Evolutionary conservation across 306 rosid genomes (phyloP).

Genomic region (Arachis stenosperma): DNA sequence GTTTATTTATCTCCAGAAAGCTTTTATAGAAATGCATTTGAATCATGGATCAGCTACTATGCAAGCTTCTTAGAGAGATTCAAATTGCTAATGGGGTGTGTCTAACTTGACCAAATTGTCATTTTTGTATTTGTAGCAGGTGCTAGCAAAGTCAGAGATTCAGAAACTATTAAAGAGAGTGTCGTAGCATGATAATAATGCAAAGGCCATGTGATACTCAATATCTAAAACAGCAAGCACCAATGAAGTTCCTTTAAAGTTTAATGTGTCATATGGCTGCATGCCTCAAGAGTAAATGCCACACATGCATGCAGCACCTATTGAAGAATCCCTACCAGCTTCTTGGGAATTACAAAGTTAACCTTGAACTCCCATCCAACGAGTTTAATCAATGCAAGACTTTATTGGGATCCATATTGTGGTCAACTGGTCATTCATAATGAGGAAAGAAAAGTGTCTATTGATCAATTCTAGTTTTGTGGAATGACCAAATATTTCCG

Average conservation of each 20-base stretch:
- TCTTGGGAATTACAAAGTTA: background rate
- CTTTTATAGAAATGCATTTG: background rate
- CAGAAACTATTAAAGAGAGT: conserved; percentile 43
- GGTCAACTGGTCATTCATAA: background rate
- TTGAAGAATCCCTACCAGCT: conserved; percentile 6
- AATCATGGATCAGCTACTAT: conserved; percentile 29
- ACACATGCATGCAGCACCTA: conserved; percentile 24
- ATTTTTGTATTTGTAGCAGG: conserved; percentile 41
- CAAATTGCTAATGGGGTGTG: conserved; percentile 12
- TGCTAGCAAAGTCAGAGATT: conserved; percentile 43
- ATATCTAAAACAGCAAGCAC: conserved; percentile 13
- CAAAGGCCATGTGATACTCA: background rate
- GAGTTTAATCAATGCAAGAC: conserved; percentile 13
- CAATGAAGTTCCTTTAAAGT: conserved; percentile 22
- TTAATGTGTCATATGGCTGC: background rate
- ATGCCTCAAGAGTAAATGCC: conserved; percentile 15
- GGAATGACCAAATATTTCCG: too few relatives aligned
- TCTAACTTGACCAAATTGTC: conserved; percentile 24
- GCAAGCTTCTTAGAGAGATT: background rate
- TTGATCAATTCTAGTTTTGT: too few relatives aligned
- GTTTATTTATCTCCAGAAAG: conserved; percentile 18
- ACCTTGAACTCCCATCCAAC: background rate
- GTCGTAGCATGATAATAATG: conserved; percentile 38
- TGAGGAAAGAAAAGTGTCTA: too few relatives aligned
- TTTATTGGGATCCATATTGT: background rate